Evolutionary conservation across 306 rosid species (phyloP), one percentile per base, ranked within the genome.

Genomic region (Fragaria vesca): DNA sequence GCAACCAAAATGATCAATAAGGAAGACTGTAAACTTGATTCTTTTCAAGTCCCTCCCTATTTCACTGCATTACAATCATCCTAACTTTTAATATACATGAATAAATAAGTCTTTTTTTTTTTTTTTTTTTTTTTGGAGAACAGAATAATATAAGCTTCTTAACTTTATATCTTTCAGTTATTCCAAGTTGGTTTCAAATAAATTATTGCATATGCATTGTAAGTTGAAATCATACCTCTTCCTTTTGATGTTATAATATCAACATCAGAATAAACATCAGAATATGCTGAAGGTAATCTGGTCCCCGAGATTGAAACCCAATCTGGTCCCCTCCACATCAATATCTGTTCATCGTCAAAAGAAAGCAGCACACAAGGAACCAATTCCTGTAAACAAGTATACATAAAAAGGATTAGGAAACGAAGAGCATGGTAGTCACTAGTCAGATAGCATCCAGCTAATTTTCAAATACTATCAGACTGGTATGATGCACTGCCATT

Each of bases 341-440:
- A 36, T 84, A 95, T 81, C 75, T 93, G 89, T 85, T 90, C 97
- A 84, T 90, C 84, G 21, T 95, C 98, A 80, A 95, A 95, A 65
- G 99, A 95, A 68, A 93, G 80, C 51, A 95, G 83, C 76, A 93
- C 98, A 80, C 96, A 95, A 79, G 98, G 99, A 85, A 95, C 97
- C 96, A 93, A 85, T 78, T 93, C 99, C 98, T 95, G 90, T 48
- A 47, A 84, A 79, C 50, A 80, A 77, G 50, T 62, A 79, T 66
- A 79, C 73, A 81, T 21, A 69, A 66, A 74, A 72, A 68, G 18
- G 66, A 76, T 81, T 73, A 81, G 76, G 21, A 76, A 43, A 45
- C 21, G 0, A 62, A 18, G 78, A 61, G 43, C 51, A 60, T 6
- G 43, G 45, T 9, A 24, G 28, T 58, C 78, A 43, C 30, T 4